Evolutionary conservation across 208 protist genomes (phyloP).

Genomic region (Wallacemonas sp.): DNA sequence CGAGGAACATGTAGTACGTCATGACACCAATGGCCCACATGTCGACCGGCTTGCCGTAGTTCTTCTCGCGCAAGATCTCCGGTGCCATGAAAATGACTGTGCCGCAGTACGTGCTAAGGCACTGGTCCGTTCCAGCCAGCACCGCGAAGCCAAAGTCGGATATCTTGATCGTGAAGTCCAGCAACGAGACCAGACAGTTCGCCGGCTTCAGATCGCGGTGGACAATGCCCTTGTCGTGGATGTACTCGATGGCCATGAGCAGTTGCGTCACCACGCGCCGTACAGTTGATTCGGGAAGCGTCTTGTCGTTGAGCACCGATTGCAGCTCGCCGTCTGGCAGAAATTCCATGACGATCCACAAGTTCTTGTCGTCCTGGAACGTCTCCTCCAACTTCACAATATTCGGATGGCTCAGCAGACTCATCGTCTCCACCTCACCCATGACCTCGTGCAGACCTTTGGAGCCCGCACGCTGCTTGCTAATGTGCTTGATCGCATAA

Average conservation of each 20-base stretch:
- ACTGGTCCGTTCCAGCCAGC: slow-evolving; percentile 77
- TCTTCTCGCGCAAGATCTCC: slow-evolving; percentile 82
- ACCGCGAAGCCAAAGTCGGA: slow-evolving; percentile 93
- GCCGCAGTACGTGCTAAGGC: slow-evolving; percentile 82
- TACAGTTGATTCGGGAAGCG: slow-evolving; percentile 50
- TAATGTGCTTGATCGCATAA: slow-evolving; percentile 86
- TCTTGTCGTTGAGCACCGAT: slow-evolving; percentile 30
- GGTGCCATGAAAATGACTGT: slow-evolving; percentile 91
- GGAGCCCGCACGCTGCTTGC: slow-evolving; percentile 63
- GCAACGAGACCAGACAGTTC: slow-evolving; percentile 83
- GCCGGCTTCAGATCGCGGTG: slow-evolving; percentile 93
- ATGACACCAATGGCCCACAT: slow-evolving; percentile 93
- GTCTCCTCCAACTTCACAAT: slow-evolving; percentile 91
- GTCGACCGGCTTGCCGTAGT: slow-evolving; percentile 90
- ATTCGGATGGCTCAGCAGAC: slow-evolving; percentile 86
- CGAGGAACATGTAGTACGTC: slow-evolving; percentile 81
- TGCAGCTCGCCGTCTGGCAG: slow-evolving; percentile 79
- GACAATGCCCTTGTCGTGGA: slow-evolving; percentile 89
- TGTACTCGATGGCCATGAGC: slow-evolving; percentile 87
- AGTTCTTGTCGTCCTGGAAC: slow-evolving; percentile 65
- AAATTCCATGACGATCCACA: slow-evolving; percentile 95
- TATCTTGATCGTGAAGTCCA: slow-evolving; percentile 80
- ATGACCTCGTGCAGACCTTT: slow-evolving; percentile 77
- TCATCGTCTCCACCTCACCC: slow-evolving; percentile 92
- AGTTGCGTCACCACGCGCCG: slow-evolving; percentile 80